Base-by-base conservation (phyloP, 176 grass and related monocot species). In the Lolium multiflorum region DNA sequence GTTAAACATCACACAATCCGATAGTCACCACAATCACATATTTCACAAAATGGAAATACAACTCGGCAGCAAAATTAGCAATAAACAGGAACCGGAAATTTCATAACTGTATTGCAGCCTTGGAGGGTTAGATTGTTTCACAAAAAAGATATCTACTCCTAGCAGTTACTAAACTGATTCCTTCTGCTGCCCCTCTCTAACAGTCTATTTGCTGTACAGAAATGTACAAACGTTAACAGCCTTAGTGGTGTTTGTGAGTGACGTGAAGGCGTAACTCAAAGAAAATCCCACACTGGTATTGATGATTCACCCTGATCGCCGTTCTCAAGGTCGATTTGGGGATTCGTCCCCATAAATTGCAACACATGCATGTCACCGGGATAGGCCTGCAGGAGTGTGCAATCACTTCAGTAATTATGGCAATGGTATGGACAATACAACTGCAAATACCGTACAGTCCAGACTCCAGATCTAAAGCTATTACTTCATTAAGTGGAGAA, bases 231-330 rank as follows among this genome's bases (percentile, higher is more conserved):
- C 2, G n/a, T 20, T 72, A 74, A 49, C 28, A 76, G 24, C 58
- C 37, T 31, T 21, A 5, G 46, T 44, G 9, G 39, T 3, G 62
- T 39, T 37, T 25, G 66, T 13, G n/a, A 21, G 18, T 71, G 79
- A 71, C 57, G 9, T 1, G 10, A 60, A 56, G 3, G 24, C 2
- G 13, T 57, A 21, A 17, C 64, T 87, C 74, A 98, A 67, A 98
- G 90, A 86, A 98, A 98, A 90, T 98, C 93, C 96, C 91, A 98
- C 56, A 98, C 93, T 4, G 91, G 96, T 87, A 94, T 87, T 28
- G 93, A 91, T 16, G 86, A 87, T 76, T 98, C 88, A 12, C 81
- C 91, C 88, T 98, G 90, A 59, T 95, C 93, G 4, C 46, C 69
- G 57, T 81, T 86, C 65, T 89, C 82, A 63, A 88, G 74, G 59